Evolutionary conservation across 2,329 filamentous ascomycete species (phyloP).

Genomic region (Fusarium sp.): DNA sequence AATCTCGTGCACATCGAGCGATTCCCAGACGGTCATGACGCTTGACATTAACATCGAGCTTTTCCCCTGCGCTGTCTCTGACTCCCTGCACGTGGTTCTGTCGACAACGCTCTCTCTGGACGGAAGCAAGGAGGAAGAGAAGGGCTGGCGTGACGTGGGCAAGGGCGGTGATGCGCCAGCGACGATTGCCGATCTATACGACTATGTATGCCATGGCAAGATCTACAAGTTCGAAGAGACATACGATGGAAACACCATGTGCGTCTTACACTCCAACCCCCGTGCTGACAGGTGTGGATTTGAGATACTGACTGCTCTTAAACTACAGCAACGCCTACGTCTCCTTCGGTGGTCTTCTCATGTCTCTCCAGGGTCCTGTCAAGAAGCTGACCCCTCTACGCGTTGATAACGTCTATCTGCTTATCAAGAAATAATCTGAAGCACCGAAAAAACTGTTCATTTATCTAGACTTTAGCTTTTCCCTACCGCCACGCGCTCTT

Average conservation of each 20-base stretch:
- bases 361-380: constrained; percentile 93
- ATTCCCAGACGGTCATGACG: constrained; percentile 80
- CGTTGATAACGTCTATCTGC: constrained; percentile 93
- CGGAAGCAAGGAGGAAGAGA: constrained; percentile 81
- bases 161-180: constrained; percentile 67
- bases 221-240: constrained; percentile 90
- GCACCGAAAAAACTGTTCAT: constrained; percentile 22
- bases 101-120: constrained; percentile 89
- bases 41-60: constrained; percentile 97
- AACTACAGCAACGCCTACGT: constrained; percentile 85
- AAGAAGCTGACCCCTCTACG: constrained; percentile 93
- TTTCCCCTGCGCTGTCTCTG: constrained; percentile 80
- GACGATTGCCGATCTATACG: constrained; percentile 81
- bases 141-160: constrained; percentile 83
- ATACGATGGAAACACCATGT: constrained; percentile 86
- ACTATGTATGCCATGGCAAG: constrained; percentile 91
- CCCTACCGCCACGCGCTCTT: constrained; percentile 18
- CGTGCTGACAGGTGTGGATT: background rate
- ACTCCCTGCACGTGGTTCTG: constrained; percentile 83
- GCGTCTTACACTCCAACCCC: background rate
- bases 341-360: constrained; percentile 91
- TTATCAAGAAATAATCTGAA: constrained; percentile 83
- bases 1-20: constrained; percentile 80
- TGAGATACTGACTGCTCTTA: constrained; percentile 17
- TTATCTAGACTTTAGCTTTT: constrained; percentile 29